Conservation (phyloP, 345 rosid species). For the Nephelium lappaceum region DNA sequence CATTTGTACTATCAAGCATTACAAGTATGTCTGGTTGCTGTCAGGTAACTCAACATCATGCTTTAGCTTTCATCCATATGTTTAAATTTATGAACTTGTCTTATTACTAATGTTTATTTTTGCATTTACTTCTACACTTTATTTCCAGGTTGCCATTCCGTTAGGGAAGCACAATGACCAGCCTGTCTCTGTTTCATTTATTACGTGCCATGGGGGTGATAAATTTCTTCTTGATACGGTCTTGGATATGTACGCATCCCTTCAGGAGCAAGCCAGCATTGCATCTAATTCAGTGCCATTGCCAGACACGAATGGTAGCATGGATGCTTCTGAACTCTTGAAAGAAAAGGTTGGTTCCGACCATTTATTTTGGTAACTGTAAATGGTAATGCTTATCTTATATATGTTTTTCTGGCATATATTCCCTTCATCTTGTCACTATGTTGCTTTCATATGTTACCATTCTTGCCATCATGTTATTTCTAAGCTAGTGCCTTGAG, state of each 20-base stretch:
- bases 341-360: conserved; percentile 77
- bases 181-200: conserved; percentile 79
- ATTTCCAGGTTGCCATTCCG: conserved; percentile 74
- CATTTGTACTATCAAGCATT: conserved; percentile 59
- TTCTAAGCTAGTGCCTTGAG: neutral
- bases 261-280: conserved; percentile 70
- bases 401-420: neutral
- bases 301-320: conserved; percentile 50
- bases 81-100: conserved; percentile 3
- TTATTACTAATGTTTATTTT: conserved; percentile 12
- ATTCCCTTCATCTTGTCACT: neutral
- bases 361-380: neutral
- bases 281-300: conserved; percentile 55
- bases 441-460: neutral
- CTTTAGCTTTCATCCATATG: conserved; percentile 18
- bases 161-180: conserved; percentile 67
- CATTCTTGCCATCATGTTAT: neutral
- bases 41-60: conserved; percentile 52
- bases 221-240: conserved; percentile 90
- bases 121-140: conserved; percentile 17
- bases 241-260: conserved; percentile 71
- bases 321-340: conserved; percentile 78
- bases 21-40: conserved; percentile 96
- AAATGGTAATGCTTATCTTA: neutral
- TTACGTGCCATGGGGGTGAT: conserved; percentile 81